Percentiles rank a stretch among this genome's conserved stretches.
phyloP scores from a whole-genome alignment of 768 basidiomycete genomes.

The Tephrocybe sp. region DNA sequence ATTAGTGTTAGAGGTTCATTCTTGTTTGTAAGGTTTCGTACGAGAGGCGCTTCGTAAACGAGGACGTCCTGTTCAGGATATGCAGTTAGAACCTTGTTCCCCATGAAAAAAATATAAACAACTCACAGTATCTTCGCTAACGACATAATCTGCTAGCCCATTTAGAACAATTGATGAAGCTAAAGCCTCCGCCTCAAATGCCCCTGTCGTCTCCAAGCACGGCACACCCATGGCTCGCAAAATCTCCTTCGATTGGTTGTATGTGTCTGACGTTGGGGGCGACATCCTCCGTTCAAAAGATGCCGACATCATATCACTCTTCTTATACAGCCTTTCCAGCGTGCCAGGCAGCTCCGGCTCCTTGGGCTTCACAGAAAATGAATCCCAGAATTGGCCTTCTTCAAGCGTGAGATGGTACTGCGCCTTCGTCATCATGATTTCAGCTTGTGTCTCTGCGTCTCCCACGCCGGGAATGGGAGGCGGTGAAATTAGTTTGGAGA shows the following conservation, averaged over 20 bases:
- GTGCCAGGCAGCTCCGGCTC: not conserved
- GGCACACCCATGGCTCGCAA: slow-evolving; percentile 81
- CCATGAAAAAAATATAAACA: not conserved
- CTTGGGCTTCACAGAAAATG: slow-evolving; percentile 25
- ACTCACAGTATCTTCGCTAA: slow-evolving; percentile 83
- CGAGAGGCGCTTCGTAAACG: slow-evolving; percentile 76
- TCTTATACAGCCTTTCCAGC: slow-evolving; percentile 25
- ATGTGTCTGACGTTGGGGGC: slow-evolving; percentile 62
- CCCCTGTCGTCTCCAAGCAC: slow-evolving; percentile 62
- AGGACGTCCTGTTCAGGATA: slow-evolving; percentile 62
- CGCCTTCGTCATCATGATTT: slow-evolving; percentile 55
- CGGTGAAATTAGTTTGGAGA: slow-evolving; percentile 24
- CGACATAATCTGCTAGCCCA: slow-evolving; percentile 84
- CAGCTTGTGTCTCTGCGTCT: slow-evolving; percentile 32
- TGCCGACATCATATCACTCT: slow-evolving; percentile 54
- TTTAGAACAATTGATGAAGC: slow-evolving; percentile 73
- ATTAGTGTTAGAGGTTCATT: slow-evolving; percentile 60
- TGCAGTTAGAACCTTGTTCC: not conserved
- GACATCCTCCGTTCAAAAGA: slow-evolving; percentile 65
- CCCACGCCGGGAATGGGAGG: slow-evolving; percentile 12
- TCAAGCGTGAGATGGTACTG: slow-evolving; percentile 59
- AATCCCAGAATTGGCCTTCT: slow-evolving; percentile 61
- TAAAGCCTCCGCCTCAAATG: slow-evolving; percentile 84
- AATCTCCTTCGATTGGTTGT: slow-evolving; percentile 67
- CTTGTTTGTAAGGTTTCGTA: slow-evolving; percentile 71